Evolutionary conservation across 306 rosid species (phyloP).

Genomic region (Glycine tomentella): DNA sequence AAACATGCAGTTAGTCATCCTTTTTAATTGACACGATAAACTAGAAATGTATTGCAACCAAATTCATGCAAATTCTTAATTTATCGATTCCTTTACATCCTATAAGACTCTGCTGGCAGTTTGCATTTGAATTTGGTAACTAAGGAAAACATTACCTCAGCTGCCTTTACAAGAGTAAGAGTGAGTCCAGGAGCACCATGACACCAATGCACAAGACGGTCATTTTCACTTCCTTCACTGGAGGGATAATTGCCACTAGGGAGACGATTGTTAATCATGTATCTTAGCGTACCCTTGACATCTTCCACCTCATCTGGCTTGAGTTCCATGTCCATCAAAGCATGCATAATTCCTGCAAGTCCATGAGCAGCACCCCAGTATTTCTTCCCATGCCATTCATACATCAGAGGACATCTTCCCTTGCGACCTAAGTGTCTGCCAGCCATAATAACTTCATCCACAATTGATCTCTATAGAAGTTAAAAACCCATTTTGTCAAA

Average conservation of each 20-base stretch:
- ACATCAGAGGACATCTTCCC: constrained; percentile 79
- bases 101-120: not conserved
- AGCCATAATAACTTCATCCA: constrained; percentile 67
- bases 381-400: constrained; percentile 94
- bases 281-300: constrained; percentile 72
- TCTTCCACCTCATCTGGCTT: constrained; percentile 82
- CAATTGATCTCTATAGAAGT: constrained; percentile 65
- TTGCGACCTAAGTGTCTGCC: constrained; percentile 69
- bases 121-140: constrained; percentile 16
- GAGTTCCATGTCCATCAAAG: constrained; percentile 80
- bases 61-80: not conserved
- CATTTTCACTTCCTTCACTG: constrained; percentile 82
- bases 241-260: constrained; percentile 84
- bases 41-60: not conserved
- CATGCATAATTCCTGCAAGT: constrained; percentile 82
- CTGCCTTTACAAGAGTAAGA: constrained; percentile 78
- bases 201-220: constrained; percentile 91
- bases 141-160: constrained; percentile 61
- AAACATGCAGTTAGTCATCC: too few relatives aligned
- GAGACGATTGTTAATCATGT: constrained; percentile 73
- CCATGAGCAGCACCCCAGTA: constrained; percentile 99
- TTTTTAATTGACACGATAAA: constrained; percentile 4
- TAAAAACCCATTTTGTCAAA: constrained; percentile 35
- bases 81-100: not conserved
- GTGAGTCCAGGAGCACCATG: constrained; percentile 92